These are phyloP conservation scores for Acer negundo DNA, from an alignment of 345 rosid species.

Conservation along the genomic window DNA sequence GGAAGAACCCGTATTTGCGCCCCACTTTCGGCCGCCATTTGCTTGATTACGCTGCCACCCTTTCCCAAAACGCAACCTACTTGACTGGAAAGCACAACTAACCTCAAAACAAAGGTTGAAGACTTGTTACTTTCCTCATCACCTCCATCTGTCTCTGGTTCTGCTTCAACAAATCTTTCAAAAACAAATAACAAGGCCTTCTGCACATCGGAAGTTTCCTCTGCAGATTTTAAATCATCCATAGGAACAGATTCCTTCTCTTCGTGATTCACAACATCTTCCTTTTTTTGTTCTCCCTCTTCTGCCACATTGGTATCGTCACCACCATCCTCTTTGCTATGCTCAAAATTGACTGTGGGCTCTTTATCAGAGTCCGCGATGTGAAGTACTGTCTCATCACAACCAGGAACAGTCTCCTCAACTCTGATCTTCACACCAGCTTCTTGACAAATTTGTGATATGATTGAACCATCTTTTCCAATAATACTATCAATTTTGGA, in stretches of 20 bases:
- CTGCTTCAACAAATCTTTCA: conserved; percentile 55
- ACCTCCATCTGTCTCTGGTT: conserved; percentile 31
- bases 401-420: conserved; percentile 55
- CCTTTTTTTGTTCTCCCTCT: conserved; percentile 28
- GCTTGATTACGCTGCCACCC: conserved; percentile 67
- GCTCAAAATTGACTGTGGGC: conserved; percentile 25
- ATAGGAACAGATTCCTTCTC: conserved; percentile 32
- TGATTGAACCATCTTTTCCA: conserved; percentile 42
- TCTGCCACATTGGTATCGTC: conserved; percentile 24
- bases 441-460: conserved; percentile 52
- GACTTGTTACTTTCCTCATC: conserved; percentile 40
- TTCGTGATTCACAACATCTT: conserved; percentile 23
- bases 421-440: conserved; percentile 50
- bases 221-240: conserved; percentile 34
- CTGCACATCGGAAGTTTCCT: conserved; percentile 46
- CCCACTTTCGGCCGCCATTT: conserved; percentile 61
- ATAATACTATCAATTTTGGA: conserved; percentile 36
- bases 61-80: conserved; percentile 70
- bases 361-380: conserved; percentile 36
- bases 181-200: conserved; percentile 59
- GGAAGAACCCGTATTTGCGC: conserved; percentile 70
- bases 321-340: conserved; percentile 19
- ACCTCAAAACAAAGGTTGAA: conserved; percentile 41
- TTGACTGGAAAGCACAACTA: conserved; percentile 61
- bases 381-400: conserved; percentile 61